Evolutionary conservation across 495 filamentous ascomycete genomes (phyloP).

Genomic region (Aspergillus funiculosus): DNA sequence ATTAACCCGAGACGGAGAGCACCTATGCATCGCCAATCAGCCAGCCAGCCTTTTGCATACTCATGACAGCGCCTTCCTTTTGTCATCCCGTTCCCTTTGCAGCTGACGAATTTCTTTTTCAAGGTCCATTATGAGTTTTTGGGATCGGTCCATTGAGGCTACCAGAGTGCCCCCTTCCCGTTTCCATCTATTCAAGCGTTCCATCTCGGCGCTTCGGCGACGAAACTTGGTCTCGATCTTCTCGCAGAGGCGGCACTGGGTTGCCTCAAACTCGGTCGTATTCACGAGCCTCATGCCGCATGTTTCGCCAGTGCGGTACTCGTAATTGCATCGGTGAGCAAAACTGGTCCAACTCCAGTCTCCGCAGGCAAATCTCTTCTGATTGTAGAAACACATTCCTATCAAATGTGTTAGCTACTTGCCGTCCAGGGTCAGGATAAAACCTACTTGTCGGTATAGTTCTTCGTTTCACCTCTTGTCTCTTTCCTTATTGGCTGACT

Average conservation of each 20-base stretch:
- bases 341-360: constrained; percentile 97
- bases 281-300: constrained; percentile 90
- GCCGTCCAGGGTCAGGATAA: constrained; percentile 20
- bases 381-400: constrained; percentile 57
- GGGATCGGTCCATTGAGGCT: constrained; percentile 75
- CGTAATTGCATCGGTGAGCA: constrained; percentile 87
- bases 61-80: constrained; percentile 31
- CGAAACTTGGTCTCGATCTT: constrained; percentile 84
- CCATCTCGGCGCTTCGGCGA: constrained; percentile 65
- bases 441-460: constrained; percentile 33
- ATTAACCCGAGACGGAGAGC: constrained; percentile 17
- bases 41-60: constrained; percentile 9
- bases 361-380: constrained; percentile 59
- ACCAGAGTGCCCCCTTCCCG: constrained; percentile 60
- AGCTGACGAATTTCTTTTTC: constrained; percentile 57
- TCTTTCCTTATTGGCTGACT: constrained; percentile 32
- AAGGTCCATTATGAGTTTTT: constrained; percentile 55
- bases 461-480: constrained; percentile 35
- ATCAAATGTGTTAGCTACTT: constrained; percentile 32
- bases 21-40: constrained; percentile 1
- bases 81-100: constrained; percentile 37
- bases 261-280: constrained; percentile 53
- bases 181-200: constrained; percentile 77
- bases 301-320: constrained; percentile 96
- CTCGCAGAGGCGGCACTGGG: constrained; percentile 79